Conservation (phyloP, 2,329 filamentous ascomycete species). For the Aspergillus oerlinghausenensis region DNA sequence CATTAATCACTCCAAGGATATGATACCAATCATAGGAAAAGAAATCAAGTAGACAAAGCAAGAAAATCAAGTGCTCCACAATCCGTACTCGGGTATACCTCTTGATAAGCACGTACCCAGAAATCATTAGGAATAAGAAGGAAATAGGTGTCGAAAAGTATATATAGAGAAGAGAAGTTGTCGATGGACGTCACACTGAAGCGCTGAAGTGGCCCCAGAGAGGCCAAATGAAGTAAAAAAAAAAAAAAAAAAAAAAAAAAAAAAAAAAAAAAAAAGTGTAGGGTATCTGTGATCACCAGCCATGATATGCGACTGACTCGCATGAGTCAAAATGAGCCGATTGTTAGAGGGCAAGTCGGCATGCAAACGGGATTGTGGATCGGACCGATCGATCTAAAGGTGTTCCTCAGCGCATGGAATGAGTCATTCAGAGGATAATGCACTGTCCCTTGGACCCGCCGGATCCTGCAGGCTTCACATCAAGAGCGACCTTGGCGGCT, state of each 20-base stretch:
- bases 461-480: constrained; percentile 40
- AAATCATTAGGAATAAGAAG: constrained; percentile 12
- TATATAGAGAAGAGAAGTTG: constrained; percentile 17
- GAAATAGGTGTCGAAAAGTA: constrained; percentile 12
- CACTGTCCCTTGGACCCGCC: constrained; percentile 30
- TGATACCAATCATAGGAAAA: neutral
- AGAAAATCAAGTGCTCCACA: neutral
- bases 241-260: no score
- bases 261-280: constrained; percentile 12
- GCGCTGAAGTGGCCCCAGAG: constrained; percentile 4
- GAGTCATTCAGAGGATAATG: constrained; percentile 30
- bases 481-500: constrained; percentile 84
- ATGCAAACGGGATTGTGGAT: no score
- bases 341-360: neutral
- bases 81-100: constrained; percentile 2
- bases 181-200: constrained; percentile 6
- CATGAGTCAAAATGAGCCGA: neutral
- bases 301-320: neutral
- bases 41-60: neutral
- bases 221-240: neutral
- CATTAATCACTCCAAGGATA: neutral
- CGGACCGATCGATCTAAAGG: no score
- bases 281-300: neutral
- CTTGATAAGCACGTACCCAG: constrained; percentile 1
- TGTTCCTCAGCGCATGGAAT: neutral